Evolutionary conservation across 805 yeast species (phyloP), one percentile per base, ranked within the genome.

Genomic region (Candida schatavii): DNA sequence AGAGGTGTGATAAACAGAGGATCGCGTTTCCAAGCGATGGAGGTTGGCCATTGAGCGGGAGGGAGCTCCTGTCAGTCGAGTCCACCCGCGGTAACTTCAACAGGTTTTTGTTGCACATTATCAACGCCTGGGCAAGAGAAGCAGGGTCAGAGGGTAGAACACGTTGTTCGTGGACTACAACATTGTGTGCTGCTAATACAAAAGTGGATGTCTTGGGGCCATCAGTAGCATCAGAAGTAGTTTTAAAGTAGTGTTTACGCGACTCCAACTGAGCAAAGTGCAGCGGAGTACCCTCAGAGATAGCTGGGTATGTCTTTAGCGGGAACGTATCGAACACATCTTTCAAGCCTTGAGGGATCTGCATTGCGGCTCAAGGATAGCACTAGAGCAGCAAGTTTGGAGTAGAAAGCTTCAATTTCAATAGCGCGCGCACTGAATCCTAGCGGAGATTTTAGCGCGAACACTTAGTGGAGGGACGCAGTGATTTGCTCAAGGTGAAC

Each of bases 321-420:
- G 88, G 88, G 49, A 81, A 80, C 1, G 64, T 52, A 35, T 73
- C 77, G 43, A 81, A 75, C 1, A 81, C 41, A 18, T 55, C 44
- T 50, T 69, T 70, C 15, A 80, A 54, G 2, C 75, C 66, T 4
- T 42, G 49, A 0, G 85, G 83, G 5, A 64, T 51, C 23, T 53
- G 39, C 49, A 60, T 45, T n/a, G n/a, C n/a, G n/a, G n/a, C n/a
- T n/a, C n/a, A 53, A 7, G n/a, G n/a, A 29, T 13, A 25, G 28
- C 32, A n/a, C n/a, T n/a, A n/a, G n/a, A n/a, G n/a, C n/a, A n/a
- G n/a, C n/a, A n/a, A n/a, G n/a, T n/a, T n/a, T n/a, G n/a, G n/a
- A n/a, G n/a, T n/a, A n/a, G n/a, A n/a, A n/a, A n/a, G n/a, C n/a
- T n/a, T n/a, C n/a, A n/a, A n/a, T n/a, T n/a, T n/a, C n/a, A n/a